Conservation (phyloP, 148 eudicot genomes). For the Limonium bicolor region DNA sequence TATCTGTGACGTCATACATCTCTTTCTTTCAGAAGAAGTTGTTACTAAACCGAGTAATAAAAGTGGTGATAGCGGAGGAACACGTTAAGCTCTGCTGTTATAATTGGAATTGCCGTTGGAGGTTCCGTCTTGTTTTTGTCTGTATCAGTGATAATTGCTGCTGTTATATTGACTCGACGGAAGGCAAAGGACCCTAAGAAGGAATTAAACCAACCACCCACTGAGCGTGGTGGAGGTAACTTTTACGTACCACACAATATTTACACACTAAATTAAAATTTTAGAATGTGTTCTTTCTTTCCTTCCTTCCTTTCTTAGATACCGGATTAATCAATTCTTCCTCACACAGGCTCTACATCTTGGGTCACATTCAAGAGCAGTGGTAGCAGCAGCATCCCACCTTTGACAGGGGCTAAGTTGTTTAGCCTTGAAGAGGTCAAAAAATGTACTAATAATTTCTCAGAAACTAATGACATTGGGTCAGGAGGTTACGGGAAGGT, state of each 20-base stretch:
- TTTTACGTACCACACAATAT: neutral
- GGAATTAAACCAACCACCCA: constrained; percentile 21
- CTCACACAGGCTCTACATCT: constrained; percentile 11
- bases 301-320: neutral
- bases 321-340: neutral
- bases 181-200: constrained; percentile 21
- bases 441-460: constrained; percentile 24
- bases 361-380: constrained; percentile 21
- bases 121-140: constrained; percentile 26
- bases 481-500: constrained; percentile 37
- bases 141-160: constrained; percentile 14
- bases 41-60: neutral
- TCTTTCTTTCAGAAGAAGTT: constrained; percentile 11
- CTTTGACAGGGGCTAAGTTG: constrained; percentile 17
- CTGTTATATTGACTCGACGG: constrained; percentile 24
- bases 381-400: constrained; percentile 14
- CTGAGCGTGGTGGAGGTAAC: neutral
- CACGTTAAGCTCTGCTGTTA: constrained; percentile 13
- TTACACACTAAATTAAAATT: neutral
- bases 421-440: constrained; percentile 23
- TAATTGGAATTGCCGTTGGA: constrained; percentile 40
- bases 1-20: neutral
- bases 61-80: constrained; percentile 8
- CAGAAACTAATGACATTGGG: constrained; percentile 24
- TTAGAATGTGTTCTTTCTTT: neutral